A percentile compares a stretch with the other conserved stretches of the same genome.
phyloP scores from a whole-genome alignment of 2,329 filamentous ascomycete genomes.

The Exophiala phaeomuriformis region DNA sequence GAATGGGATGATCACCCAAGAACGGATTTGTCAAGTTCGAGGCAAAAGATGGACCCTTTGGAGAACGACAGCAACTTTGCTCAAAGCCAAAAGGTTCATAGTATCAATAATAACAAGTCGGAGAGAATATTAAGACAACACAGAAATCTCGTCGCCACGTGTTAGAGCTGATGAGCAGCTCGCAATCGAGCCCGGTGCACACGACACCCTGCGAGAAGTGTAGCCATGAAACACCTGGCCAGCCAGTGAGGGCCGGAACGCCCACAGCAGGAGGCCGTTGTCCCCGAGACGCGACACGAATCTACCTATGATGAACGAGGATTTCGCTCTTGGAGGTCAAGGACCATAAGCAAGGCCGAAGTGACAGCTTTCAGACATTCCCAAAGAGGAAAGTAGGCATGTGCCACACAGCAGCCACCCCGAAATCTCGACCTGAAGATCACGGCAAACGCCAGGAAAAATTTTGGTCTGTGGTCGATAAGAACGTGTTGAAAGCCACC shows the following conservation, averaged over 20 bases:
- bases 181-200: neutral
- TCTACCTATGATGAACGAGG: neutral
- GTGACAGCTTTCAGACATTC: slow-evolving; percentile 4
- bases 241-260: neutral
- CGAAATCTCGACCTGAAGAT: neutral
- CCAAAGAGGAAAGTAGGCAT: slow-evolving; percentile 7
- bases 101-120: neutral
- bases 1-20: neutral
- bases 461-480: neutral
- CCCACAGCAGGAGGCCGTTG: neutral
- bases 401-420: neutral
- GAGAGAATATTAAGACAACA: neutral
- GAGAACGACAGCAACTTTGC: neutral
- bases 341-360: neutral
- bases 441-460: neutral
- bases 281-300: neutral
- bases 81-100: neutral
- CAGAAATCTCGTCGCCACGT: neutral
- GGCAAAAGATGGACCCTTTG: neutral
- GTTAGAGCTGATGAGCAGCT: neutral
- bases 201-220: neutral
- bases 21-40: neutral
- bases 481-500: no score
- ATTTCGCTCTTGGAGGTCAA: no score
- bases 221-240: neutral